Percentiles rank a stretch among this genome's conserved stretches.
phyloP scores from a whole-genome alignment of 2,329 filamentous ascomycete genomes.

The Ascosphaera apis region DNA sequence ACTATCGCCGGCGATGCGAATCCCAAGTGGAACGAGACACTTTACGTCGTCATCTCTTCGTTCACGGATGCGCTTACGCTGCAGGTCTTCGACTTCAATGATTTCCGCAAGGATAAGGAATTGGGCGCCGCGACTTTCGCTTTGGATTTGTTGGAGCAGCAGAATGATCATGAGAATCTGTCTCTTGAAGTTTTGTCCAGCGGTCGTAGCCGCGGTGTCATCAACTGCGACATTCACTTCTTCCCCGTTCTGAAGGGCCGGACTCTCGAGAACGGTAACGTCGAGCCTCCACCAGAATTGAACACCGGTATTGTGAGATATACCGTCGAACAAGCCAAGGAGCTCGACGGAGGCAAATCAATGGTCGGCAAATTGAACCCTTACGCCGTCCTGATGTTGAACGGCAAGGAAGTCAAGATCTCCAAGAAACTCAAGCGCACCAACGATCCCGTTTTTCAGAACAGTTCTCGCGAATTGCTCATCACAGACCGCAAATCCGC shows the following conservation, averaged over 20 bases:
- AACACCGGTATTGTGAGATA: constrained; percentile 89
- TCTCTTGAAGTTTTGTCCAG: constrained; percentile 63
- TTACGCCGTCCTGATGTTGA: constrained; percentile 70
- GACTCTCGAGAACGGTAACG: constrained; percentile 51
- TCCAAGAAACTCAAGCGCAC: constrained; percentile 90
- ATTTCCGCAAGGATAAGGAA: constrained; percentile 89
- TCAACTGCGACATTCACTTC: constrained; percentile 71
- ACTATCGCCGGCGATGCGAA: constrained; percentile 62
- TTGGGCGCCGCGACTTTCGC: constrained; percentile 69
- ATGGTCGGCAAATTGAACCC: constrained; percentile 78
- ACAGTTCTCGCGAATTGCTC: constrained; percentile 79
- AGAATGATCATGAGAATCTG: constrained; percentile 61
- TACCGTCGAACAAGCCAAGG: constrained; percentile 87
- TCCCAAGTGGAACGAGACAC: constrained; percentile 87
- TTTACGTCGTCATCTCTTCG: constrained; percentile 84
- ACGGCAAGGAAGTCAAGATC: constrained; percentile 71
- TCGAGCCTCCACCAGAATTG: constrained; percentile 61
- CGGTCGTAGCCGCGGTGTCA: constrained; percentile 58
- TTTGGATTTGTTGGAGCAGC: constrained; percentile 57
- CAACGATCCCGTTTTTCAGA: constrained; percentile 91
- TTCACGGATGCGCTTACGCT: constrained; percentile 74
- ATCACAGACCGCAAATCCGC: constrained; percentile 84
- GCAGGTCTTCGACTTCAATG: constrained; percentile 77
- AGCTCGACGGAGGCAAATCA: constrained; percentile 79
- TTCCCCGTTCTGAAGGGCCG: constrained; percentile 64